phyloP scores from a whole-genome alignment of 1,284 basidiomycete species.

The Sanghuangporus weigelae region DNA sequence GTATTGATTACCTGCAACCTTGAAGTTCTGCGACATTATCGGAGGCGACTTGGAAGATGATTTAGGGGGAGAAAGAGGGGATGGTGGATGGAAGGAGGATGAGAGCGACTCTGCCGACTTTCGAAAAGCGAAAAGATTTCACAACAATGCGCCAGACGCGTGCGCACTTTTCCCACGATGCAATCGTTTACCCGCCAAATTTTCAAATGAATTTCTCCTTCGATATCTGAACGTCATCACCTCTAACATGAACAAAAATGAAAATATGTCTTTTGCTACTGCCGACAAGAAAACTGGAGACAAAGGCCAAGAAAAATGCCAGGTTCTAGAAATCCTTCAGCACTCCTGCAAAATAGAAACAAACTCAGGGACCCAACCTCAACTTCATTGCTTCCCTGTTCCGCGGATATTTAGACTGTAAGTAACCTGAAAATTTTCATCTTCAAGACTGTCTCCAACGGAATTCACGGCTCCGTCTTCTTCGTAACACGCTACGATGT shows the following conservation, averaged over 20 bases:
- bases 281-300: not conserved
- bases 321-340: slow-evolving; percentile 66
- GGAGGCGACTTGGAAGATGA: slow-evolving; percentile 12
- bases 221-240: not conserved
- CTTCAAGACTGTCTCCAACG: not conserved
- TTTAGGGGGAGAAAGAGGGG: slow-evolving; percentile 26
- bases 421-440: slow-evolving; percentile 25
- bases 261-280: not conserved
- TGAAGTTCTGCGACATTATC: slow-evolving; percentile 63
- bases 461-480: not conserved
- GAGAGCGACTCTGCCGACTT: slow-evolving; percentile 25
- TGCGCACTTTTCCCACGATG: slow-evolving; percentile 18
- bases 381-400: slow-evolving; percentile 60
- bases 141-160: slow-evolving; percentile 29
- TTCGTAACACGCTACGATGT: not conserved
- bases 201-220: not conserved
- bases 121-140: slow-evolving; percentile 28
- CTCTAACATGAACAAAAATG: slow-evolving; percentile 1
- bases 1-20: slow-evolving; percentile 62
- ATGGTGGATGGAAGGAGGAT: slow-evolving; percentile 29
- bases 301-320: slow-evolving; percentile 33
- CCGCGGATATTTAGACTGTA: slow-evolving; percentile 69
- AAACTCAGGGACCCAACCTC: slow-evolving; percentile 18
- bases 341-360: slow-evolving; percentile 49
- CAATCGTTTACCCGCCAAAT: not conserved